Percentiles rank a stretch among this genome's conserved stretches.
Conservation (phyloP, 2,329 filamentous ascomycete genomes). For the Elsinoe australis region DNA sequence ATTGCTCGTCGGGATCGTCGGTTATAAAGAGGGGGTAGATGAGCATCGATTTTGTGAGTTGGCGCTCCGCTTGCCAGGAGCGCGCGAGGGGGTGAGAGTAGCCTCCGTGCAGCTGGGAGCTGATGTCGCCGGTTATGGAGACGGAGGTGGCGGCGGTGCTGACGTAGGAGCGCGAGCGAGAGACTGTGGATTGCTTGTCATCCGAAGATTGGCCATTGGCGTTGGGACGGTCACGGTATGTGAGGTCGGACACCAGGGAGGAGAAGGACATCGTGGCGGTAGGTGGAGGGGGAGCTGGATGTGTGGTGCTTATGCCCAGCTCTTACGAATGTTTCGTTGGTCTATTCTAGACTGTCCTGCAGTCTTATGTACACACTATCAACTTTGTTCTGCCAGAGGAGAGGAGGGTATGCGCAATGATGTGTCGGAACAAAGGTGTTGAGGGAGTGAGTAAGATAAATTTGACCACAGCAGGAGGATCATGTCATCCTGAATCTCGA, state of each 20-base stretch:
- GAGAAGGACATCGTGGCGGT: constrained; percentile 43
- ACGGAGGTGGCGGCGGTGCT: constrained; percentile 47
- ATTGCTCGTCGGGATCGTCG: constrained; percentile 87
- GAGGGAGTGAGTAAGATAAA: too few species aligned
- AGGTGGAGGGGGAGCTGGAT: too few species aligned
- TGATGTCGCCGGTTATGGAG: constrained; percentile 46
- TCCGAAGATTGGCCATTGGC: constrained; percentile 35
- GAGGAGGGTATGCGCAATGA: too few species aligned
- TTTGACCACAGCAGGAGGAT: too few species aligned
- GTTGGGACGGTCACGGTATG: constrained; percentile 40
- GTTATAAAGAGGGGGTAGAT: constrained; percentile 97
- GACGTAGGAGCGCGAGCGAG: constrained; percentile 42
- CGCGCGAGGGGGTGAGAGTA: constrained; percentile 46
- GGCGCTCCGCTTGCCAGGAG: constrained; percentile 47
- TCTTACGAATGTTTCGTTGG: too few species aligned
- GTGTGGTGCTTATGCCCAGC: too few species aligned
- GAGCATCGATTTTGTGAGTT: constrained; percentile 77
- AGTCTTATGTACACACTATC: too few species aligned
- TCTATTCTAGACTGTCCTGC: too few species aligned
- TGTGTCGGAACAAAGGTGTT: too few species aligned
- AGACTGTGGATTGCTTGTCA: constrained; percentile 39
- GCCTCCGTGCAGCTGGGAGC: constrained; percentile 45
- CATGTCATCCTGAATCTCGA: too few species aligned
- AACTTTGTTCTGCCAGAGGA: too few species aligned
- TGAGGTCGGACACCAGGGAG: constrained; percentile 45